These are phyloP conservation scores for Lentinula detonsa DNA, from an alignment of 768 basidiomycete genomes.

Conservation along the genomic window DNA sequence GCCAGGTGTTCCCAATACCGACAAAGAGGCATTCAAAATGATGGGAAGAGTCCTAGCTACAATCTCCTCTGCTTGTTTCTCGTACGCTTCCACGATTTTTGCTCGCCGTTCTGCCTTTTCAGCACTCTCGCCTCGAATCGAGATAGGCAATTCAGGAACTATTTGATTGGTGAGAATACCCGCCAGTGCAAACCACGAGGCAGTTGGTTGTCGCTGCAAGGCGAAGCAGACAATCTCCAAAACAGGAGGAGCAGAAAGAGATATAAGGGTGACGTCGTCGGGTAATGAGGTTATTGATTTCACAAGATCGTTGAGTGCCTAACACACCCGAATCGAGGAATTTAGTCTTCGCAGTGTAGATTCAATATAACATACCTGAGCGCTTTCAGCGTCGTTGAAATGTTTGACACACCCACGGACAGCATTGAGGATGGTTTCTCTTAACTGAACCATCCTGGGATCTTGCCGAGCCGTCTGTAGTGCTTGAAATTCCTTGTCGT, in stretches of 20 bases:
- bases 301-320: constrained; percentile 81
- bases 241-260: constrained; percentile 75
- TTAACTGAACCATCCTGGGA: constrained; percentile 51
- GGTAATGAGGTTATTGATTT: constrained; percentile 83
- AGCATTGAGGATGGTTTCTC: constrained; percentile 58
- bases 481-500: constrained; percentile 41
- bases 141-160: constrained; percentile 58
- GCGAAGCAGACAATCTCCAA: constrained; percentile 75
- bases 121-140: constrained; percentile 39
- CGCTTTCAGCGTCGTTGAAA: constrained; percentile 76
- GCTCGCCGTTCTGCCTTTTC: constrained; percentile 11
- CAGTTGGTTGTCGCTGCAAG: constrained; percentile 64
- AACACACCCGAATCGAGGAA: background rate
- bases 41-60: constrained; percentile 50
- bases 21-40: constrained; percentile 53
- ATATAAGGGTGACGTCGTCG: constrained; percentile 69
- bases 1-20: constrained; percentile 45
- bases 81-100: background rate
- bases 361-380: constrained; percentile 50
- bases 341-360: background rate
- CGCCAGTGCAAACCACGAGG: constrained; percentile 80
- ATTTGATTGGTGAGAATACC: constrained; percentile 78
- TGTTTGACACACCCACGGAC: constrained; percentile 58
- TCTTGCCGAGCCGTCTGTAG: constrained; percentile 63
- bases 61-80: constrained; percentile 46